Evolutionary conservation across 208 protist genomes (phyloP).

Genomic region (Leishmania aethiopica): DNA sequence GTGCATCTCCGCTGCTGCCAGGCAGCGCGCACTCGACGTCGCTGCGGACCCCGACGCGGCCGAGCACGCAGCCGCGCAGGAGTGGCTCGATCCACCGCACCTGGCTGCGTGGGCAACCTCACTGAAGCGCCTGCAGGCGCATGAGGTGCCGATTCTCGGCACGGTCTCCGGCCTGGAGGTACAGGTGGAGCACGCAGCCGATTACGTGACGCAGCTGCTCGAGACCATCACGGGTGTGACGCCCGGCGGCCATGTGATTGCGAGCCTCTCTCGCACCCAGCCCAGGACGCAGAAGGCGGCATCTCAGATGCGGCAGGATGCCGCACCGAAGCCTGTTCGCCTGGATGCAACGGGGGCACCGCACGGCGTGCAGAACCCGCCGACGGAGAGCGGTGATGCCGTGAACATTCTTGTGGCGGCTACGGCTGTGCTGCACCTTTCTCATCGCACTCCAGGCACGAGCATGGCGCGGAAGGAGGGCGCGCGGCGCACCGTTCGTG

Average conservation of each 20-base stretch:
- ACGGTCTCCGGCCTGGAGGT: constrained; percentile 1
- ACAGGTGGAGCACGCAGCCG: constrained; percentile 23
- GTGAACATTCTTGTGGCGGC: constrained; percentile 27
- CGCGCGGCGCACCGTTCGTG: constrained; percentile 19
- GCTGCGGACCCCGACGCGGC: neutral
- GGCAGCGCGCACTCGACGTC: constrained; percentile 6
- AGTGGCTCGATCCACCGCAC: constrained; percentile 37
- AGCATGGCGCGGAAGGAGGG: neutral
- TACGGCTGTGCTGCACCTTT: constrained; percentile 16
- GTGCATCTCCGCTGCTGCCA: constrained; percentile 7
- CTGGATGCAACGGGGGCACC: constrained; percentile 46
- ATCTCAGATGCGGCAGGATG: neutral
- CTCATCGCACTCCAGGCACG: neutral
- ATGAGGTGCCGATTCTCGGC: neutral
- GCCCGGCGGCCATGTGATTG: constrained; percentile 13
- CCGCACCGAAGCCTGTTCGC: constrained; percentile 25
- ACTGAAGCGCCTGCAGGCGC: constrained; percentile 4
- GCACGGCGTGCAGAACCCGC: constrained; percentile 39
- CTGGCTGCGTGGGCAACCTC: constrained; percentile 19
- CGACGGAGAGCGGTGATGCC: constrained; percentile 53
- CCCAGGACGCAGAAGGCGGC: neutral
- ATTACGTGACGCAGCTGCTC: constrained; percentile 23
- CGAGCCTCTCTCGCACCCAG: constrained; percentile 10
- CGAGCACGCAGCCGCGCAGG: neutral
- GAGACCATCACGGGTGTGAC: constrained; percentile 16